Percentiles rank a stretch among this genome's conserved stretches.
Conservation (phyloP, 192 early-diverging fungal species). For the Coemansia sp. region DNA sequence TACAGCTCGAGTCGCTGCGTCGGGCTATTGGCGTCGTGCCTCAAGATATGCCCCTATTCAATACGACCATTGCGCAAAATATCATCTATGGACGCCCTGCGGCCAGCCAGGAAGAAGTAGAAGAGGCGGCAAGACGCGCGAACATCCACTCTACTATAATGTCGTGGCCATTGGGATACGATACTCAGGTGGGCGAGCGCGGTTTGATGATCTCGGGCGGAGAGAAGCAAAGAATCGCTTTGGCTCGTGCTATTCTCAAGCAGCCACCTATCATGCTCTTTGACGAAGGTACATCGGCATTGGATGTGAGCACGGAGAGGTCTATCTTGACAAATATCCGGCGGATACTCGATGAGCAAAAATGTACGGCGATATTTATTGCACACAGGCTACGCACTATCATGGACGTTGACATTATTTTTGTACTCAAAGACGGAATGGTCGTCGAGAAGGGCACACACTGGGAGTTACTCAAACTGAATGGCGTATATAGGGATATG, state of each 20-base stretch:
- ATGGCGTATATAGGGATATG: conserved; percentile 87
- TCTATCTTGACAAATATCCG: conserved; percentile 86
- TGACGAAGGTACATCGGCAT: conserved; percentile 69
- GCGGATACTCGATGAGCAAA: conserved; percentile 64
- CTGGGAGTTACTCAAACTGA: conserved; percentile 67
- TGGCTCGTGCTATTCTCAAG: conserved; percentile 58
- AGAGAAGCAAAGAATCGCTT: conserved; percentile 68
- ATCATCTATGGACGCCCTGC: conserved; percentile 85
- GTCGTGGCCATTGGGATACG: conserved; percentile 63
- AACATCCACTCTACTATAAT: conserved; percentile 67
- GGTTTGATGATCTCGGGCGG: conserved; percentile 76
- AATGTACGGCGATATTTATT: conserved; percentile 90
- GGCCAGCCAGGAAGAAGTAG: conserved; percentile 65
- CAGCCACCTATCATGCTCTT: conserved; percentile 64
- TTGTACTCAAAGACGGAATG: conserved; percentile 86
- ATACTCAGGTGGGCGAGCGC: conserved; percentile 73
- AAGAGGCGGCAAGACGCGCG: conserved; percentile 62
- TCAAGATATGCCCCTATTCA: conserved; percentile 94
- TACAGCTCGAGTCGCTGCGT: conserved; percentile 84
- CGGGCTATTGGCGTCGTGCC: conserved; percentile 83
- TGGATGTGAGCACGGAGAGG: conserved; percentile 69
- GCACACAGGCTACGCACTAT: conserved; percentile 93
- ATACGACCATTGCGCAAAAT: conserved; percentile 90
- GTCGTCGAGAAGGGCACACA: conserved; percentile 89
- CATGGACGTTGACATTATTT: conserved; percentile 87